Conservation (phyloP, 1,284 basidiomycete genomes). For the Puccinia sorghi region DNA sequence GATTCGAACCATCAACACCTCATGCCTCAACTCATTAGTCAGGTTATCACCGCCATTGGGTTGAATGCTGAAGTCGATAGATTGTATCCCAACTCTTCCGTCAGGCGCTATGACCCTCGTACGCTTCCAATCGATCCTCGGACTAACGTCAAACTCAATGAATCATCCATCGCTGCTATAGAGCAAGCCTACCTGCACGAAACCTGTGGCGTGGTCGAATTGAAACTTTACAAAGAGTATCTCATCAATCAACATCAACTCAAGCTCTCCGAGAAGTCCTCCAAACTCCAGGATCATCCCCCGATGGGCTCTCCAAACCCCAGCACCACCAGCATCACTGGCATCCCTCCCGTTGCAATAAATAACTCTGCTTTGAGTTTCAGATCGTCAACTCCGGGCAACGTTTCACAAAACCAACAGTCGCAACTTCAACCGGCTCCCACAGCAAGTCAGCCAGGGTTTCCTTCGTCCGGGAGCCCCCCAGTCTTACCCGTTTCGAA, state of each 20-base stretch:
- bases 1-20: constrained; percentile 19
- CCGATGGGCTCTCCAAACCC: constrained; percentile 7
- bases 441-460: constrained; percentile 21
- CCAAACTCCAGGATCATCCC: constrained; percentile 11
- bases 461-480: constrained; percentile 10
- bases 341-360: constrained; percentile 1
- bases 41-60: constrained; percentile 47
- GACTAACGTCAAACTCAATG: constrained; percentile 24
- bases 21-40: constrained; percentile 28
- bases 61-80: constrained; percentile 46
- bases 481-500: constrained; percentile 19
- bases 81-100: constrained; percentile 20
- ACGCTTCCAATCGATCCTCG: constrained; percentile 48
- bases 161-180: constrained; percentile 33
- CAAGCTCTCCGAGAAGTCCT: constrained; percentile 23
- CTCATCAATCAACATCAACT: constrained; percentile 43
- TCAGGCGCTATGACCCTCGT: constrained; percentile 42
- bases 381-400: constrained; percentile 12
- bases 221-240: constrained; percentile 48
- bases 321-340: neutral
- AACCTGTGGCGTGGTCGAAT: constrained; percentile 35
- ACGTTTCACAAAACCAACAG: neutral
- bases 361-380: neutral
- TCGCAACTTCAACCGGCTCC: constrained; percentile 4
- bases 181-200: constrained; percentile 42